These are phyloP conservation scores for Cordyceps fumosorosea DNA, from an alignment of 2,329 filamentous ascomycete species.

Conservation along the genomic window DNA sequence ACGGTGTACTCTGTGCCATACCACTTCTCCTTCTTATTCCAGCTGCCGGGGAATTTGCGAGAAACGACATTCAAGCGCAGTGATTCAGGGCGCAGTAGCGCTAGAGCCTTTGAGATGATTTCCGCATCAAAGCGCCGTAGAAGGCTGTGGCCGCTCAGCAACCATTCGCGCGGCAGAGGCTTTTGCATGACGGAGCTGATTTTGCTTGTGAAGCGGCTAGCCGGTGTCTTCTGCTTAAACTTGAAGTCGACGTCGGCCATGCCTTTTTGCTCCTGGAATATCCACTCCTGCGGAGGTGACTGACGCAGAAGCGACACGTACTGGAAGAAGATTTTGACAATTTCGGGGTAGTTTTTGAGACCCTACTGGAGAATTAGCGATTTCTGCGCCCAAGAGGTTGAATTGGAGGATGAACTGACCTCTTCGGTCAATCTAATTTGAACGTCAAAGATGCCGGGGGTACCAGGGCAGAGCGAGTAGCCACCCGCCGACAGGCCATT, in stretches of 20 bases:
- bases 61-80: conserved; percentile 80
- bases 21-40: conserved; percentile 90
- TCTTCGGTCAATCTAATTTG: conserved; percentile 77
- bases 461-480: conserved; percentile 69
- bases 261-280: conserved; percentile 84
- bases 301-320: conserved; percentile 85
- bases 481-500: conserved; percentile 75
- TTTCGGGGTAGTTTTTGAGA: conserved; percentile 71
- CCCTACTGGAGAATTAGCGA: conserved; percentile 37
- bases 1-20: conserved; percentile 92
- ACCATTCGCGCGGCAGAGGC: conserved; percentile 75
- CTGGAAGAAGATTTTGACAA: conserved; percentile 80
- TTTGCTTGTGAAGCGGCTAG: conserved; percentile 81
- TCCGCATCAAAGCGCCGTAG: conserved; percentile 74
- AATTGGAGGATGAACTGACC: conserved; percentile 34
- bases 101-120: conserved; percentile 67
- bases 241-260: conserved; percentile 92
- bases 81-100: conserved; percentile 76
- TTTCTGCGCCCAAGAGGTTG: not conserved
- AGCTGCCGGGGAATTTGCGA: conserved; percentile 74
- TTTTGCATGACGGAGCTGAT: conserved; percentile 88
- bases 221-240: conserved; percentile 87
- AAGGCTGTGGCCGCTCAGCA: conserved; percentile 72
- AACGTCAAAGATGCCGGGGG: conserved; percentile 70
- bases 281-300: conserved; percentile 78